Evolutionary conservation across 2,329 filamentous ascomycete genomes (phyloP), one percentile per base, ranked within the genome.

Genomic region (Alternaria gaisen): DNA sequence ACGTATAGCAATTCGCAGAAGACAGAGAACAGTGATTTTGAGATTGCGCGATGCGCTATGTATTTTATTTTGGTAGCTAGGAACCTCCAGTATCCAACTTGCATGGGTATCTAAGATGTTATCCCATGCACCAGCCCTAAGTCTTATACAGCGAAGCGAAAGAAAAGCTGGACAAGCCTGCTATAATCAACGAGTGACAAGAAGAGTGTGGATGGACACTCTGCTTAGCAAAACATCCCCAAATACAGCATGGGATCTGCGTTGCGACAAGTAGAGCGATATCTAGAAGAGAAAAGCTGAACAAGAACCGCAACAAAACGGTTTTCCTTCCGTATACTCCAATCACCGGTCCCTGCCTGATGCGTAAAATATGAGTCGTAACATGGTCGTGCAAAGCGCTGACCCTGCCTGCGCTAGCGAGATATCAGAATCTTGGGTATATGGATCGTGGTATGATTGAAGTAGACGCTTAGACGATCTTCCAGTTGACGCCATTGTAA

Each of bases 311-410:
- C 42, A 34, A 53, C 34, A 65, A 24, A n/a, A 52, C 28, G 30
- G 40, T 20, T 58, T 32, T 22, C 44, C 66, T 68, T 72, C 61
- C 63, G 58, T 62, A 9, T 63, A 70, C 68, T 66, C 67, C 64
- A 61, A 53, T 63, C 40, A 54, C 50, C 58, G 42, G 63, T 51
- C 56, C 69, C 67, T 68, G 66, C 64, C 69, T 68, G 67, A 70
- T 68, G 64, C 63, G 65, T 67, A 69, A 54, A 68, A 63, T 65
- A 54, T 58, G 63, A 60, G 60, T 75, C 73, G 66, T 76, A 65
- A 75, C 65, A 61, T 67, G 38, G 72, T 78, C 76, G 72, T 78
- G 73, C 74, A 77, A 76, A 78, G 76, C 76, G 76, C 76, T 77
- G 75, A 77, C 74, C 72, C 72, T 66, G 76, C 71, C 73, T 73